Base-by-base conservation (phyloP, 2,329 filamentous ascomycete species). In the Xenosphaeropsis pyriputrescens region DNA sequence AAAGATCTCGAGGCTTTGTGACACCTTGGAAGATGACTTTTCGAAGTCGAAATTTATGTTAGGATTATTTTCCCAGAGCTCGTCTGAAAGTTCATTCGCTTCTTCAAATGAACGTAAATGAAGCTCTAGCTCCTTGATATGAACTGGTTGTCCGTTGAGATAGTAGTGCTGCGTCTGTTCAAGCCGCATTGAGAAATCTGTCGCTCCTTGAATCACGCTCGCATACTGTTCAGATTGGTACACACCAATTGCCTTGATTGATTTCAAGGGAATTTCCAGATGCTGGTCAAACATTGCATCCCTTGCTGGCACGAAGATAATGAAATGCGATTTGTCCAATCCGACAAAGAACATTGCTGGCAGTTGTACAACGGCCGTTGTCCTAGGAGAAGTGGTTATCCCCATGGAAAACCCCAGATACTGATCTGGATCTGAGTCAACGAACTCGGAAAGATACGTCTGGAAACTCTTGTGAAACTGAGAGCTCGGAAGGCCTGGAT, bases 1-100 rank as follows among this genome's bases (percentile, higher is more conserved):
- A 11, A 26, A 26, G 8, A 9, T 26, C 8, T 26, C 22, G 12
- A 26, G 22, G 12, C 22, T 26, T 9, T 26, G 22, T 26, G 22
- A 26, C 8, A 26, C 8, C 22, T 26, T 26, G 8, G 22, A 26
- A 26, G 22, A 26, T 9, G 22, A 9, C 12, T 26, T 11, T 26
- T 11, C 22, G 7, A 6, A 26, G 8, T 26, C 22, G 8, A 26
- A 26, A 11, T 9, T 9, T 26, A 26, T 26, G 8, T 11, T 26
- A 11, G 22, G 8, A 26, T 26, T 9, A 3, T 3, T 26, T 26
- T 11, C 12, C 22, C 22, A 26, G 12, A 26, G 12, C 12, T 26
- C 22, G 4, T 26, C 7, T 5, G 22, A 26, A 3, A 26, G 12
- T 6, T 26, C 22, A 9, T 26, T 11, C 12, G 22, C 59, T 62